Evolutionary conservation across 805 yeast genomes (phyloP), one percentile per base, ranked within the genome.

Genomic region (Candida dajiaensis): DNA sequence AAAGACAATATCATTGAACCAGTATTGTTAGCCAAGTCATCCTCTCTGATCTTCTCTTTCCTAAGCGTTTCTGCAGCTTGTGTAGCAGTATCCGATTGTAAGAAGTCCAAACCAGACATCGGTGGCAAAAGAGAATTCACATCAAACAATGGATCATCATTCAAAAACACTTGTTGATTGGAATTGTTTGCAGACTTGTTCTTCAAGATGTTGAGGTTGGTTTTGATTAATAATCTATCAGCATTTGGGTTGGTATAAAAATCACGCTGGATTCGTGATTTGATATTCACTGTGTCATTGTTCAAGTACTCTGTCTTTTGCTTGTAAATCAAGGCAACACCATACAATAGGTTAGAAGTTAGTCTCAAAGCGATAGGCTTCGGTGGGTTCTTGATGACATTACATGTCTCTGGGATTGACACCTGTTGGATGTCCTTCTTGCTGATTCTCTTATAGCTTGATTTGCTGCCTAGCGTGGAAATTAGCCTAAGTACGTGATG

Each of bases 231-330:
- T 40, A 46, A 26, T 3, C 29, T 35, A 13, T 44, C 42, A 4
- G 41, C 18, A n/a, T 42, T 41, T 6, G 40, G 21, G n/a, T 26
- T 44, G 26, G 45, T 41, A 26, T 45, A 41, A 10, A 59, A 21
- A 16, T 59, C 63, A 18, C 57, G 50, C 12, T 57, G 62, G 22
- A 61, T 35, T 20, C 57, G 52, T 4, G 62, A 51, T 29, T 60
- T 53, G 9, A 57, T 48, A 10, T 46, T 19, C 12, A 51, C 48
- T 0, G 58, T 47, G 43, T 61, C 64, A 28, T 43, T 56, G 51
- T 67, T 68, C 51, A 74, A 69, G 52, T 71, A 72, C 4, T 70
- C 71, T 0, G 75, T 69, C 56, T 81, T 76, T 23, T 74, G 72
- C 47, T 68, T 74, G 56, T 73, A 74, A 36, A 72, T 59, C 33